Percentiles rank a stretch among this genome's conserved stretches.
These are phyloP conservation scores for Yamadazyma songkhlaensis DNA, from an alignment of 1,139 yeast species.

Conservation along the genomic window DNA sequence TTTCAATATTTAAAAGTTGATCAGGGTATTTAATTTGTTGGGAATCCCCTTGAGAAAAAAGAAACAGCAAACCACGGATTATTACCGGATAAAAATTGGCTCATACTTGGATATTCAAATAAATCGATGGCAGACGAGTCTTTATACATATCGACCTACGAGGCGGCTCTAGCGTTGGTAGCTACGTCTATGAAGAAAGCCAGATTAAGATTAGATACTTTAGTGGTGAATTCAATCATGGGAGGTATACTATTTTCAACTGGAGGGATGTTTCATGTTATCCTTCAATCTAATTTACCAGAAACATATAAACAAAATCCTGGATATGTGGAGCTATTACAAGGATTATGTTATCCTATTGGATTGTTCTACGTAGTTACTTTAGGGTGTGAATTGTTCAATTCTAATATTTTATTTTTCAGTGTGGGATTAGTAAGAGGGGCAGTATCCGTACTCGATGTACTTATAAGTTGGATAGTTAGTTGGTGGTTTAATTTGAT, in stretches of 20 bases:
- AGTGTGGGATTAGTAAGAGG: conserved; percentile 65
- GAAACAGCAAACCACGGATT: no score
- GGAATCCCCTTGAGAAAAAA: no score
- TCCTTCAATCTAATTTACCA: conserved; percentile 52
- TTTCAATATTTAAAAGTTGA: no score
- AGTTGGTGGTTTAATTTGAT: conserved; percentile 67
- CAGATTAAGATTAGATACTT: conserved; percentile 55
- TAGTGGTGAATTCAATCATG: conserved; percentile 58
- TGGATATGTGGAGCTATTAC: conserved; percentile 51
- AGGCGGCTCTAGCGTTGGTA: conserved; percentile 76
- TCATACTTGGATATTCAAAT: not conserved
- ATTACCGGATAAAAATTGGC: not conserved
- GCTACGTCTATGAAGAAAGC: conserved; percentile 84
- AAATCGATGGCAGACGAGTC: conserved; percentile 41
- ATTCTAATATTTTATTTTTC: conserved; percentile 68
- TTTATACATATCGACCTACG: conserved; percentile 67
- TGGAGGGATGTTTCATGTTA: conserved; percentile 70
- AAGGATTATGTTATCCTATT: conserved; percentile 61
- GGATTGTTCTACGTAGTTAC: conserved; percentile 72
- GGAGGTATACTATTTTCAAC: conserved; percentile 70
- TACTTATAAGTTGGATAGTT: conserved; percentile 64
- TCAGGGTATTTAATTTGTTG: no score
- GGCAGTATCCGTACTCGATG: conserved; percentile 63
- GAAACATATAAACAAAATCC: conserved; percentile 41
- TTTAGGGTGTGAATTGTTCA: conserved; percentile 71